Conservation (phyloP, 306 rosid species). For the Cicer arietinum region DNA sequence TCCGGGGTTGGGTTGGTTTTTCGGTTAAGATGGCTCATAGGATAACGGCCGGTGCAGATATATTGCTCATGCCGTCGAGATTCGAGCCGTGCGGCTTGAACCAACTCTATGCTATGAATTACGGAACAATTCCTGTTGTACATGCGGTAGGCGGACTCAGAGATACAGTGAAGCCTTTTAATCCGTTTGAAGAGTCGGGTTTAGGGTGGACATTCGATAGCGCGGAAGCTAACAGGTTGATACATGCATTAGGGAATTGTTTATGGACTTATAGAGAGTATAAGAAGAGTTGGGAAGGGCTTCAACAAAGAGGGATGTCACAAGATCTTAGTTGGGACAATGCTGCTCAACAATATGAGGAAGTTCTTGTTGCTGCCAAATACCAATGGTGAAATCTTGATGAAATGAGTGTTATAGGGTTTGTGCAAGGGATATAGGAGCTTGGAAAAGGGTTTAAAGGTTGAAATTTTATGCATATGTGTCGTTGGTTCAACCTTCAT, state of each 20-base stretch:
- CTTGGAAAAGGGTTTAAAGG: too few species aligned
- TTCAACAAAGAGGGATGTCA: constrained; percentile 88
- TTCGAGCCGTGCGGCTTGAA: constrained; percentile 97
- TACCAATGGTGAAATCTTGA: constrained; percentile 61
- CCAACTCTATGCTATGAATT: constrained; percentile 93
- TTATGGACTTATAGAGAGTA: constrained; percentile 67
- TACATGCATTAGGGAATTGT: constrained; percentile 78
- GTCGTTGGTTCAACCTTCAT: too few species aligned
- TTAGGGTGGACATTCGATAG: constrained; percentile 90
- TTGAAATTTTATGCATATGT: too few species aligned
- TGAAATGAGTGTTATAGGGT: not conserved
- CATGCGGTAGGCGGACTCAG: constrained; percentile 92
- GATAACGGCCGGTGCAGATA: constrained; percentile 89
- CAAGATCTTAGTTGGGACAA: constrained; percentile 94
- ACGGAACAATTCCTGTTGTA: constrained; percentile 93
- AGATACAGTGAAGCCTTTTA: constrained; percentile 80
- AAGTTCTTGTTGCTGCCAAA: constrained; percentile 90
- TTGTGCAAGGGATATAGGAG: not conserved
- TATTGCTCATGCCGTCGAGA: constrained; percentile 95
- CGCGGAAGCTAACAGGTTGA: constrained; percentile 70
- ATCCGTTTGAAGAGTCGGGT: constrained; percentile 80
- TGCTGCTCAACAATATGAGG: constrained; percentile 91
- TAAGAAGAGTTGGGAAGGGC: constrained; percentile 95
- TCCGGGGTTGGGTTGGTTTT: constrained; percentile 95
- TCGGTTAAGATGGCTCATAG: constrained; percentile 86